Evolutionary conservation across 495 filamentous ascomycete genomes (phyloP).

Genomic region (Usnea hakonensis): DNA sequence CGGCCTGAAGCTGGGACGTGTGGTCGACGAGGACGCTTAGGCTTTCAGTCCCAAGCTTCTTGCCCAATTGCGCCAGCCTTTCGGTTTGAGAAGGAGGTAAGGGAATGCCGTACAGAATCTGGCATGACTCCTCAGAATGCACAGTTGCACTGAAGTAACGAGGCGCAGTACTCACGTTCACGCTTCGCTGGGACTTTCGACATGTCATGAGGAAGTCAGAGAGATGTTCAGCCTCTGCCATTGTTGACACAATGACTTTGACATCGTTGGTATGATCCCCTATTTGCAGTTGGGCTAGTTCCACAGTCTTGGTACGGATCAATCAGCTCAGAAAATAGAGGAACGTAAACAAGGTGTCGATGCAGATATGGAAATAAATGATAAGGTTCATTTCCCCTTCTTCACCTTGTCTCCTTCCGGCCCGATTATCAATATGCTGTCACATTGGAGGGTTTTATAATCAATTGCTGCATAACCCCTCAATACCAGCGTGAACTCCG

Average conservation of each 20-base stretch:
- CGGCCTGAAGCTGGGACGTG: slow-evolving; percentile 46
- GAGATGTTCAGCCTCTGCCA: slow-evolving; percentile 66
- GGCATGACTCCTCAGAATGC: not conserved
- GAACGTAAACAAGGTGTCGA: not conserved
- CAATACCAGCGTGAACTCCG: not conserved
- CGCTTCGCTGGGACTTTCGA: slow-evolving; percentile 37
- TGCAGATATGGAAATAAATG: not conserved
- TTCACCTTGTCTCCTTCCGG: not conserved
- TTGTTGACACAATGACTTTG: slow-evolving; percentile 69
- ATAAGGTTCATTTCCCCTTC: not conserved
- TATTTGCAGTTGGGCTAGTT: slow-evolving; percentile 69
- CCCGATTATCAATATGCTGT: not conserved
- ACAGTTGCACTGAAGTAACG: not conserved
- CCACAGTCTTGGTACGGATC: slow-evolving; percentile 47
- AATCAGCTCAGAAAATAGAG: not conserved
- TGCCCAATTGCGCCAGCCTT: slow-evolving; percentile 48
- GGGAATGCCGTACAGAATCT: slow-evolving; percentile 73
- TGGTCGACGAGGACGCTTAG: slow-evolving; percentile 71
- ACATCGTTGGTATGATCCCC: slow-evolving; percentile 43
- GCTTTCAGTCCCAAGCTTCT: slow-evolving; percentile 41
- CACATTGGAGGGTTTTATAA: not conserved
- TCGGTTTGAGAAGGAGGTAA: slow-evolving; percentile 52
- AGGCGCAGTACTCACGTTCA: slow-evolving; percentile 45
- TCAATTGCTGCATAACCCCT: not conserved
- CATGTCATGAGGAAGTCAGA: slow-evolving; percentile 54